Base-by-base conservation (phyloP, 495 filamentous ascomycete species). In the Daldinia grandis region DNA sequence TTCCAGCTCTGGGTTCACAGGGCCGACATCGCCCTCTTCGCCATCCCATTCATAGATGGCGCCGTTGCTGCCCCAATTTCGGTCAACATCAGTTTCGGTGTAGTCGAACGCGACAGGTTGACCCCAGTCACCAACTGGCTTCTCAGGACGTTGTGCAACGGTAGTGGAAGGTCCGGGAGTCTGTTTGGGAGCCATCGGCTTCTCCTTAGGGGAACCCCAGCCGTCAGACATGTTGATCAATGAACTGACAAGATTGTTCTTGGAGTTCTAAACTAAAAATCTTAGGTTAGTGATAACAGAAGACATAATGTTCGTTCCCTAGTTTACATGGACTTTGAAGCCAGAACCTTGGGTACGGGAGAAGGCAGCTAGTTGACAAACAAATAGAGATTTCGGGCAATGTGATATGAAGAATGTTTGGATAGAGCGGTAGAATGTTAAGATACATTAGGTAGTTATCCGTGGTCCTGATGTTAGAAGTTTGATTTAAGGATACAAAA, bases 21-120 rank as follows among this genome's bases (percentile, higher is more conserved):
- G 95, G 30, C 89, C 94, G 54, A 98, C 81, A 57, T 99, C 94
- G 10, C 94, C 95, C 67, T 84, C 90, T 4, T 97, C 93, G 2
- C 92, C 92, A 9, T 88, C 84, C 91, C 92, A 98, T 76, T 96
- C 90, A 63, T 99, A 98, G 15, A 89, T 85, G 1, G 71, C 72
- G 27, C 89, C 89, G 61, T 86, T 87, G 14, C 78, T 50, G 55
- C 80, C 76, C 79, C 82, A 79, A 44, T 78, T 57, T 17, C 68
- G 42, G 3, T 59, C 33, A 3, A 33, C 69, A 14, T 78, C 55
- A 25, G 69, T 78, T 69, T 85, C 86, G 66, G 79, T 63, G 68
- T 92, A 92, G 59, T 89, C 79, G 58, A 87, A 89, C 0, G 80
- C 75, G 17, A 80, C 73, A 14, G 81, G 82, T 19, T 81, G 68